Percentiles rank a stretch among this genome's conserved stretches.
Evolutionary conservation across 306 rosid genomes (phyloP).

Genomic region (Astragalus glycyphyllos): DNA sequence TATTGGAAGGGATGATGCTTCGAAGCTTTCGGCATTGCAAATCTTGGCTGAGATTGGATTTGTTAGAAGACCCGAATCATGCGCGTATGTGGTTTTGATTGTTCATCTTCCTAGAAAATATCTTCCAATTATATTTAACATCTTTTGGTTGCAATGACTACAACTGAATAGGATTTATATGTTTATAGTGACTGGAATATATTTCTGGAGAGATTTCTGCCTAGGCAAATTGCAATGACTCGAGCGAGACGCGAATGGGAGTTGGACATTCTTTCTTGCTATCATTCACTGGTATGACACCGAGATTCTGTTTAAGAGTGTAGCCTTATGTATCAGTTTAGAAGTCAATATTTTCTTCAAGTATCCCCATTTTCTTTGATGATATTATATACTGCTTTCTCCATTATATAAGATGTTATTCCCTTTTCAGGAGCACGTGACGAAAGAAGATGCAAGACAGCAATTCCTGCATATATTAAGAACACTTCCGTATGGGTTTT

Average conservation of each 20-base stretch:
- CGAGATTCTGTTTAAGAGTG: slow-evolving; percentile 7
- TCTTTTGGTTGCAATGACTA: slow-evolving; percentile 28
- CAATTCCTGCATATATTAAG: slow-evolving; percentile 85
- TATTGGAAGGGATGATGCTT: slow-evolving; percentile 93
- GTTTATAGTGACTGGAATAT: slow-evolving; percentile 85
- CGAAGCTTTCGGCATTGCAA: slow-evolving; percentile 91
- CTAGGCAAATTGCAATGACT: slow-evolving; percentile 93
- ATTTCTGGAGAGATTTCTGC: slow-evolving; percentile 81
- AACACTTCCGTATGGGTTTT: slow-evolving; percentile 88
- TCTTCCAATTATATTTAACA: slow-evolving; percentile 21
- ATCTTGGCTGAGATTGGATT: slow-evolving; percentile 89
- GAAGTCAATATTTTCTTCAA: no score
- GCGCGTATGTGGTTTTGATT: slow-evolving; percentile 68
- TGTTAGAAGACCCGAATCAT: slow-evolving; percentile 71
- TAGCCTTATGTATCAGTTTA: no score
- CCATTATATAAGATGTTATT: slow-evolving; percentile 6
- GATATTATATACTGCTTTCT: slow-evolving; percentile 30
- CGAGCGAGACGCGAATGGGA: slow-evolving; percentile 93
- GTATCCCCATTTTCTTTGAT: slow-evolving; percentile 16
- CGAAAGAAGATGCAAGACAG: slow-evolving; percentile 93
- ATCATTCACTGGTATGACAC: slow-evolving; percentile 71
- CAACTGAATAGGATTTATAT: slow-evolving; percentile 30
- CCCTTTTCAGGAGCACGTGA: slow-evolving; percentile 67
- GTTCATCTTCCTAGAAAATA: slow-evolving; percentile 33
- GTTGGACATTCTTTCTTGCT: slow-evolving; percentile 88